A percentile compares a stretch with the other conserved stretches of the same genome.
Conservation (phyloP, 1,284 basidiomycete genomes). For the Anthracocystis panici-leucophaei region DNA sequence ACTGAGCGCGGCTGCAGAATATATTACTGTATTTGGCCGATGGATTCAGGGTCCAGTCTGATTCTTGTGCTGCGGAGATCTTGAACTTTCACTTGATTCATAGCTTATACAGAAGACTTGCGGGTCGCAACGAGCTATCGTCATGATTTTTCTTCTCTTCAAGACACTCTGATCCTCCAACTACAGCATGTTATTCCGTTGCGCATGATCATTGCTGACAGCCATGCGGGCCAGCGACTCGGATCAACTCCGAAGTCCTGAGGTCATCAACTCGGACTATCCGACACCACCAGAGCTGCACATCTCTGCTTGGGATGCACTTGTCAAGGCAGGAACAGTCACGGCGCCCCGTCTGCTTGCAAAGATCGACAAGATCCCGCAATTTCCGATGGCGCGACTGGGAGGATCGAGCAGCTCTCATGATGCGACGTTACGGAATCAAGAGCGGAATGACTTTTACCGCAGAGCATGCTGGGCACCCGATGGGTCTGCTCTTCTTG, state of each 20-base stretch:
- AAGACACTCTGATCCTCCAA: not conserved
- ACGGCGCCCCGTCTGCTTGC: constrained; percentile 4
- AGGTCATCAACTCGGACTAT: constrained; percentile 16
- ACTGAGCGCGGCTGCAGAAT: constrained; percentile 26
- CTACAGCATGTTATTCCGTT: not conserved
- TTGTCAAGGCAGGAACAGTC: not conserved
- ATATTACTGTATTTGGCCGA: constrained; percentile 20
- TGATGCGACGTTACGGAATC: too few relatives aligned
- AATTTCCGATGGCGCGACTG: not conserved
- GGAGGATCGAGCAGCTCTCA: not conserved
- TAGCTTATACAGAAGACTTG: not conserved
- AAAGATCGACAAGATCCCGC: constrained; percentile 4
- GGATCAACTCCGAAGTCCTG: constrained; percentile 5
- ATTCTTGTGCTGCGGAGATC: constrained; percentile 1
- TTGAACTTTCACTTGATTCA: not conserved
- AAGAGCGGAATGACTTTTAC: constrained; percentile 25
- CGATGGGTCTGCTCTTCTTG: constrained; percentile 51
- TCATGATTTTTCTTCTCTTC: not conserved
- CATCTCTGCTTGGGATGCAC: constrained; percentile 12
- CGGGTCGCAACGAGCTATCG: not conserved
- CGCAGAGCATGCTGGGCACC: constrained; percentile 50
- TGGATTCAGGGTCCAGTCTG: constrained; percentile 32
- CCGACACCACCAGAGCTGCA: constrained; percentile 34
- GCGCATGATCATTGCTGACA: not conserved
- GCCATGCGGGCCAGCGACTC: constrained; percentile 13